Base-by-base conservation (phyloP, 768 basidiomycete species). In the Lepiota venenata region DNA sequence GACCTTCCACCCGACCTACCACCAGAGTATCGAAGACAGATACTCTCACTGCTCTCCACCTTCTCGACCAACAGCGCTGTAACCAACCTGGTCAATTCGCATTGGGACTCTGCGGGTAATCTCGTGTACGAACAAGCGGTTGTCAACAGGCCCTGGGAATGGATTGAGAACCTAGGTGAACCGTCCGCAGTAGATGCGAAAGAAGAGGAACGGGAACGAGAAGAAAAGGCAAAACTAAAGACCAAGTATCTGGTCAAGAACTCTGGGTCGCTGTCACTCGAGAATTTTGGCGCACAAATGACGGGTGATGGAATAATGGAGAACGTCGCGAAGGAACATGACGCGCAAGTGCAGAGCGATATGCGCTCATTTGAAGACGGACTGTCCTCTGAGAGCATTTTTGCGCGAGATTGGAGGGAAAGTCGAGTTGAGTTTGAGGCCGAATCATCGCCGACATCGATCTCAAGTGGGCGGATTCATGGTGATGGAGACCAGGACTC, bases 111-210 rank as follows among this genome's bases (percentile, higher is more conserved):
- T 1, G 70, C 69, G 11, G 87, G 86, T 0, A 73, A 76, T 15
- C 56, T 81, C 4, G 63, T 82, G 2, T 71, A 74, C 56, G 76
- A 79, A 16, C 63, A 69, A 3, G 75, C 80, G 1, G 85, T 91
- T 15, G 73, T 81, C 53, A 88, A 91, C 67, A 80, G 83, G 29
- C 88, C 91, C 3, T 93, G 90, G 90, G 90, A 93, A 66, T 92
- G 90, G 89, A 81, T 85, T 6, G 90, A 93, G 66, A 82, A 86
- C 63, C 62, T 91, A 2, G 88, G 88, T 8, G 85, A 87, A 48
- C 72, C 76, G 2, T 55, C 74, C 7, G 61, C 71, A 10, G 58
- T 72, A 3, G 78, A 80, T 22, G 64, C 78, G 9, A 71, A 72
- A 29, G 69, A 76, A 21, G 67, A 67, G 22, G 73, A 74, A 48